A percentile compares a stretch with the other conserved stretches of the same genome.
These are phyloP conservation scores for Aspergillus novofumigatus DNA, from an alignment of 2,329 filamentous ascomycete genomes.

Conservation along the genomic window DNA sequence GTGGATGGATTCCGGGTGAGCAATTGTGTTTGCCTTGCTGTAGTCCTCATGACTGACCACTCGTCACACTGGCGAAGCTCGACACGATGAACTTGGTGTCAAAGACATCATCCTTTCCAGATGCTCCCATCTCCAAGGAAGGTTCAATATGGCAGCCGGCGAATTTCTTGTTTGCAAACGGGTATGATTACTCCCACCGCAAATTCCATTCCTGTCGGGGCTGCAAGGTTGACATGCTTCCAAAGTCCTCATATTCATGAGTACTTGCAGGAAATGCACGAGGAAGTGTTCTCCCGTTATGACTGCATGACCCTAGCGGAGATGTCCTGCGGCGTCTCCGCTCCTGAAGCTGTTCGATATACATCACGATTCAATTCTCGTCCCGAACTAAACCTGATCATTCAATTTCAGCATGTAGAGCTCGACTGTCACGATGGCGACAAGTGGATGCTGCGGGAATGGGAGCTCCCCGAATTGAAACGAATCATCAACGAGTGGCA, in stretches of 20 bases:
- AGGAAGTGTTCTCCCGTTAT: slow-evolving; percentile 31
- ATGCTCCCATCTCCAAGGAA: slow-evolving; percentile 43
- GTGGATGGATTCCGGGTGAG: slow-evolving; percentile 63
- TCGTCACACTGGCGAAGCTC: slow-evolving; percentile 6
- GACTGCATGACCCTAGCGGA: slow-evolving; percentile 41
- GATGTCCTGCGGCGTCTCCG: slow-evolving; percentile 31
- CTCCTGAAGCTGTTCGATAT: slow-evolving; percentile 35
- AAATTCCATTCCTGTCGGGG: not conserved
- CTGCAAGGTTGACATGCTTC: not conserved
- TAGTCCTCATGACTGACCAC: not conserved
- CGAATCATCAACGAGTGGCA: slow-evolving; percentile 45
- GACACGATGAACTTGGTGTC: slow-evolving; percentile 66
- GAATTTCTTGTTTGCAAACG: slow-evolving; percentile 59
- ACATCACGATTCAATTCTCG: slow-evolving; percentile 26
- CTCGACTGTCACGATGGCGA: slow-evolving; percentile 23
- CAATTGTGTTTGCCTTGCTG: not conserved
- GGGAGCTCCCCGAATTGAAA: slow-evolving; percentile 42
- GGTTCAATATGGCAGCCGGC: slow-evolving; percentile 48
- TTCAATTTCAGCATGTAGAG: slow-evolving; percentile 38
- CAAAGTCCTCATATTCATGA: slow-evolving; percentile 35
- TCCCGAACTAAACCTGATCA: slow-evolving; percentile 39
- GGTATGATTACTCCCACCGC: slow-evolving; percentile 24
- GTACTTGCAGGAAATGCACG: slow-evolving; percentile 34
- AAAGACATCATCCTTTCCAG: slow-evolving; percentile 52
- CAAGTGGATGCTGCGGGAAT: slow-evolving; percentile 30